phyloP scores from a whole-genome alignment of 805 yeast genomes.

The Aciculoconidium aculeatum region DNA sequence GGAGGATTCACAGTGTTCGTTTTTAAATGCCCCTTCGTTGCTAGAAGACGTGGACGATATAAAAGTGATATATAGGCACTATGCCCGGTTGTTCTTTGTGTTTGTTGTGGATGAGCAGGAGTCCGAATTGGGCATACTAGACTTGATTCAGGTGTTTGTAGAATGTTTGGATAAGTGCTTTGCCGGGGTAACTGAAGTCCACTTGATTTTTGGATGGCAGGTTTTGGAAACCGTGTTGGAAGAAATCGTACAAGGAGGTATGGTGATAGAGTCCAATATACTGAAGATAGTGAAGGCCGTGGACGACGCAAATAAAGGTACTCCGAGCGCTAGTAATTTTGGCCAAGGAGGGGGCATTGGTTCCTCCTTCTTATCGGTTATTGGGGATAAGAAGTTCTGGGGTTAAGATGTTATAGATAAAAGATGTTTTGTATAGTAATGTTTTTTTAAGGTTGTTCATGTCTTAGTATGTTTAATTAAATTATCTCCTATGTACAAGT shows the following conservation, averaged over 20 bases:
- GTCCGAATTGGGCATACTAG: slow-evolving; percentile 88
- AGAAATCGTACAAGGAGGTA: slow-evolving; percentile 94
- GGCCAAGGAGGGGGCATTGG: slow-evolving; percentile 12
- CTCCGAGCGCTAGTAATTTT: slow-evolving; percentile 10
- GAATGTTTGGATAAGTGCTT: slow-evolving; percentile 92
- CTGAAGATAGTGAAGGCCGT: slow-evolving; percentile 74
- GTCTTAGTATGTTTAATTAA: no score
- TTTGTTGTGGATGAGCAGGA: slow-evolving; percentile 95
- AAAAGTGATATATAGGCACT: slow-evolving; percentile 87
- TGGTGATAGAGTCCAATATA: slow-evolving; percentile 93
- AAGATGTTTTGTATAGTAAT: no score
- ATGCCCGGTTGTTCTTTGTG: slow-evolving; percentile 93
- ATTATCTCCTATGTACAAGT: no score
- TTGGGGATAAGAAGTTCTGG: slow-evolving; percentile 26
- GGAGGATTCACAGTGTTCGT: slow-evolving; percentile 75
- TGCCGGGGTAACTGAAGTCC: slow-evolving; percentile 90
- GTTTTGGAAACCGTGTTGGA: slow-evolving; percentile 85
- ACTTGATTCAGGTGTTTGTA: slow-evolving; percentile 92
- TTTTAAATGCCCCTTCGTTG: slow-evolving; percentile 83
- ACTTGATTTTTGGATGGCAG: slow-evolving; percentile 98
- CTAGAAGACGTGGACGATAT: slow-evolving; percentile 66
- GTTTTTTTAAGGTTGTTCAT: no score
- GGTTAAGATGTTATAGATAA: slow-evolving; percentile 7
- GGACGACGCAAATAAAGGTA: slow-evolving; percentile 49
- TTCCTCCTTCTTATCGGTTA: slow-evolving; percentile 19